Base-by-base conservation (phyloP, 177 flowering plant species). In the Telopea speciosissima region DNA sequence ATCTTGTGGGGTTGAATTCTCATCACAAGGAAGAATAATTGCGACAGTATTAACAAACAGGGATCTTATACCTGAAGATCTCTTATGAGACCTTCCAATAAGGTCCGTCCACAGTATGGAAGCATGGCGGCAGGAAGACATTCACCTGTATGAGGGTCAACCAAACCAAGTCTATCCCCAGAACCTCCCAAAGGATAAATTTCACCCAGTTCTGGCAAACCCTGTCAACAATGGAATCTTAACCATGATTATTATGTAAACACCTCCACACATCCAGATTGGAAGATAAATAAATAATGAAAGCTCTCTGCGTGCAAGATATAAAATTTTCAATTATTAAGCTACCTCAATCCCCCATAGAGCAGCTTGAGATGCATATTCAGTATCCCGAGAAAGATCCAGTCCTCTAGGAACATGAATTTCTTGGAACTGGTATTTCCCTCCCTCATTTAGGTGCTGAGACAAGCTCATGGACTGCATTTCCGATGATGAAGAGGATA, bases 121-220 rank as follows among this genome's bases (percentile, higher is more conserved):
- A 94, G 97, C 97, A 94, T 89, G 66, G 99, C 99, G 78, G 99
- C 96, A 65, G 99, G 99, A 76, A 94, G 99, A 77, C 91, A 88
- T 85, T 94, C 99, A 71, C 93, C 93, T 28, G 99, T 88, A 69
- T 80, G 81, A 70, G 88, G 83, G 81, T 94, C 97, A 67, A 92
- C 91, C 76, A 94, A 86, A 76, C 96, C 97, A 78, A 94, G 97
- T 81, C 99, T 86, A 75, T 94, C 99, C 66, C 92, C 99, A 44
- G 97, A 85, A 77, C 99, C 99, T 73, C 99, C 99, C 56, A 94
- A 77, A 68, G 99, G 97, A 84, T 94, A 94, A 64, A 94, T 92
- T 84, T 94, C 99, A 77, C 97, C 99, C 31, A 94, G 80, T 74
- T 88, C 85, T 69, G 90, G 91, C 84, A 95, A 81, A 81, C 97